These are phyloP conservation scores for Globisporangium lucens DNA, from an alignment of 352 stramenopile genomes.

Conservation along the genomic window DNA sequence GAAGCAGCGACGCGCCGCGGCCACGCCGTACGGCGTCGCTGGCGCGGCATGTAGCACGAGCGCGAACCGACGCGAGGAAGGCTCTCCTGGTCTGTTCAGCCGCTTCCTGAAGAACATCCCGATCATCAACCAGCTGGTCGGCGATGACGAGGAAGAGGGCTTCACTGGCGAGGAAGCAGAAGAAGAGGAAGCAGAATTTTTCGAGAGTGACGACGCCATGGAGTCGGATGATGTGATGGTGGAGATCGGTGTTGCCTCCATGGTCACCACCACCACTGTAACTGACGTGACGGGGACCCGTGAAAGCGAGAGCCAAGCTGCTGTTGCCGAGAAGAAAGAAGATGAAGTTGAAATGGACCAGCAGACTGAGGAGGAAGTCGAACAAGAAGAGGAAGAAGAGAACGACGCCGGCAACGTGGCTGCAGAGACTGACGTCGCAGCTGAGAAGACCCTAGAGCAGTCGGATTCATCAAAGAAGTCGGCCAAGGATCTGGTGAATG, in stretches of 20 bases:
- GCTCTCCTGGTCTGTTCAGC: slow-evolving; percentile 40
- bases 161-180: slow-evolving; percentile 18
- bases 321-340: neutral
- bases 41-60: slow-evolving; percentile 2
- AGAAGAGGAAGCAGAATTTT: slow-evolving; percentile 13
- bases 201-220: slow-evolving; percentile 15
- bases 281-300: slow-evolving; percentile 7
- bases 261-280: too few relatives aligned
- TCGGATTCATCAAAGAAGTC: neutral
- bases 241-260: neutral
- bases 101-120: slow-evolving; percentile 67
- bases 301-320: neutral
- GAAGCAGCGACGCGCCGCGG: slow-evolving; percentile 36
- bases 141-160: slow-evolving; percentile 31
- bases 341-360: slow-evolving; percentile 22
- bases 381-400: slow-evolving; percentile 3
- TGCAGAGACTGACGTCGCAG: neutral
- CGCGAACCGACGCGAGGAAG: slow-evolving; percentile 7
- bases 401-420: neutral
- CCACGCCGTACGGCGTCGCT: slow-evolving; percentile 33
- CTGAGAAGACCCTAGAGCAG: neutral
- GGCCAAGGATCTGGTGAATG: slow-evolving; percentile 2
- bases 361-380: neutral
- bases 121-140: slow-evolving; percentile 51
- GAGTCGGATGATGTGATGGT: slow-evolving; percentile 17